Evolutionary conservation across 2,329 filamentous ascomycete species (phyloP).

Genomic region (Neonectria magnoliae): DNA sequence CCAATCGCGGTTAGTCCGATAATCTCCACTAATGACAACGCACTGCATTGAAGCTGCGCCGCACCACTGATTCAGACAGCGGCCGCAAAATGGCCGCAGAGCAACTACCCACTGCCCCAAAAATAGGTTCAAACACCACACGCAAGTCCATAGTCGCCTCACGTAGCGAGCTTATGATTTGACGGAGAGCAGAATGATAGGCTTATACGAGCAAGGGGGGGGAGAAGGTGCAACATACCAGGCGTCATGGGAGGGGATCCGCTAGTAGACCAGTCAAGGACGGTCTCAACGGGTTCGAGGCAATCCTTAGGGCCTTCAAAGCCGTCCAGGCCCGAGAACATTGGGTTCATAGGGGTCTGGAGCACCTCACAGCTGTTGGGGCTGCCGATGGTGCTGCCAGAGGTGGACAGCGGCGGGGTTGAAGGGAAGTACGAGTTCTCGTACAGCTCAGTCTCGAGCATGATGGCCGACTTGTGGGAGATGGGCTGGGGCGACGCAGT

Average conservation of each 20-base stretch:
- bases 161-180: conserved; percentile 9
- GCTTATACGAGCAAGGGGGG: neutral
- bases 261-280: conserved; percentile 80
- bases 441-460: conserved; percentile 80
- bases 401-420: conserved; percentile 86
- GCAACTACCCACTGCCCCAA: conserved; percentile 27
- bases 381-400: conserved; percentile 87
- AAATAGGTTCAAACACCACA: conserved; percentile 35
- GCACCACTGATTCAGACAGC: conserved; percentile 32
- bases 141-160: neutral
- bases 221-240: conserved; percentile 69
- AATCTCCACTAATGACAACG: conserved; percentile 40
- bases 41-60: conserved; percentile 32
- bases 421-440: conserved; percentile 81
- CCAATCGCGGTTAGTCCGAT: conserved; percentile 49
- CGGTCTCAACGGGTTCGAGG: conserved; percentile 77
- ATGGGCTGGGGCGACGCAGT: conserved; percentile 79
- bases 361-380: conserved; percentile 81
- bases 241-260: conserved; percentile 89
- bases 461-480: conserved; percentile 79
- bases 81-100: conserved; percentile 27
- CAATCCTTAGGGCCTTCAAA: conserved; percentile 73
- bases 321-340: conserved; percentile 77
- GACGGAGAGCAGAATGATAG: neutral
- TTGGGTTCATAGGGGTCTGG: conserved; percentile 83